phyloP scores from a whole-genome alignment of 2,329 filamentous ascomycete genomes.

The Acrocalymma vagum region DNA sequence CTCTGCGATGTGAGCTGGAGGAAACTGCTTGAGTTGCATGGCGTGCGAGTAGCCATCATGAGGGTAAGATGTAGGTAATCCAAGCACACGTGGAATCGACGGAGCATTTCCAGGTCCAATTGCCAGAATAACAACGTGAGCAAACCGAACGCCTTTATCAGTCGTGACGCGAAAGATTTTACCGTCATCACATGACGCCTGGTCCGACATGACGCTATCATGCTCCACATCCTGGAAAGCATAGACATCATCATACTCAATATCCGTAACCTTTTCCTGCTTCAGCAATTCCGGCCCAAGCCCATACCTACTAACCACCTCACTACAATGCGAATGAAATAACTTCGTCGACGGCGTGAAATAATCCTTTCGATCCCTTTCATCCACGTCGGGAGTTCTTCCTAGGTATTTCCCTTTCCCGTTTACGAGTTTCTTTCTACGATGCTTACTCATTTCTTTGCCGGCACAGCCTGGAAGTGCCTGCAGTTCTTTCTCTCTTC shows the following conservation, averaged over 20 bases:
- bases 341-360: constrained; percentile 50
- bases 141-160: constrained; percentile 62
- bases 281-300: constrained; percentile 65
- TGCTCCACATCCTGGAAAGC: constrained; percentile 25
- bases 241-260: constrained; percentile 65
- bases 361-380: constrained; percentile 58
- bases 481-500: constrained; percentile 69
- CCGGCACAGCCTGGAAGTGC: constrained; percentile 80
- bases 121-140: constrained; percentile 72
- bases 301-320: constrained; percentile 50
- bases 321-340: constrained; percentile 53
- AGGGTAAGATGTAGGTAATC: constrained; percentile 40
- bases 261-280: constrained; percentile 67
- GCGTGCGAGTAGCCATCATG: constrained; percentile 69
- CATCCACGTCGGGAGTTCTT: constrained; percentile 50
- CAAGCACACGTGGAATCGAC: constrained; percentile 56
- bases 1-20: constrained; percentile 59
- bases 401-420: constrained; percentile 54
- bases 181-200: constrained; percentile 41
- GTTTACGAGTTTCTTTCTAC: constrained; percentile 69
- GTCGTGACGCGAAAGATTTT: constrained; percentile 73
- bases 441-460: constrained; percentile 81
- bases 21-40: constrained; percentile 68
- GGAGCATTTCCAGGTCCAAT: constrained; percentile 71
- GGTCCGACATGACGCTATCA: constrained; percentile 27